Evolutionary conservation across 106 monocot species (phyloP).

Genomic region (Hemerocallis citrina): DNA sequence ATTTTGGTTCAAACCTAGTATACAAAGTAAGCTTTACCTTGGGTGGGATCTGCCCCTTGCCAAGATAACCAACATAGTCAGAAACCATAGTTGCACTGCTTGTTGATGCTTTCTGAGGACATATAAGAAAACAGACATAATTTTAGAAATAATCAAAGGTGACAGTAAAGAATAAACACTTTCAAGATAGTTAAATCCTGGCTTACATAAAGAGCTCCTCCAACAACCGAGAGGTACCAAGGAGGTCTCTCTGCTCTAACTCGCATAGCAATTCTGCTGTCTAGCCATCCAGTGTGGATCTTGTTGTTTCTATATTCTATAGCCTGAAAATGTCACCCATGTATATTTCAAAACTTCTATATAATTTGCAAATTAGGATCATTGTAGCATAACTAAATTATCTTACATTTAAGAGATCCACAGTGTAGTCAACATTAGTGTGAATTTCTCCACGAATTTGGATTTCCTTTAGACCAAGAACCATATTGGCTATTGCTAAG

Average conservation of each 20-base stretch:
- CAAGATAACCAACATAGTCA: slow-evolving; percentile 96
- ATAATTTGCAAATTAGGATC: neutral
- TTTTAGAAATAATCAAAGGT: neutral
- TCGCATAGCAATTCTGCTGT: slow-evolving; percentile 97
- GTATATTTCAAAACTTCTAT: neutral
- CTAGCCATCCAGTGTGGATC: slow-evolving; percentile 97
- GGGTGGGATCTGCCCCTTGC: slow-evolving; percentile 91
- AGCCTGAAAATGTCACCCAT: slow-evolving; percentile 35
- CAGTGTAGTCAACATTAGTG: slow-evolving; percentile 95
- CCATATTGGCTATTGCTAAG: slow-evolving; percentile 95
- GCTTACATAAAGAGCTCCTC: slow-evolving; percentile 95
- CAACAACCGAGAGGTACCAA: slow-evolving; percentile 98
- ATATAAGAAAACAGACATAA: neutral
- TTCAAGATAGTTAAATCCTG: slow-evolving; percentile 3
- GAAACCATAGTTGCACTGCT: slow-evolving; percentile 82
- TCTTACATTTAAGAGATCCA: slow-evolving; percentile 93
- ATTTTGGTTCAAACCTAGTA: neutral
- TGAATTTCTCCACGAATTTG: slow-evolving; percentile 97
- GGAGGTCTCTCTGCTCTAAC: slow-evolving; percentile 99
- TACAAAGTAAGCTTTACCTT: slow-evolving; percentile 33
- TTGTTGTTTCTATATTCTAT: slow-evolving; percentile 94
- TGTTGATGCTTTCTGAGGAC: slow-evolving; percentile 85
- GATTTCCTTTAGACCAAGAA: slow-evolving; percentile 93
- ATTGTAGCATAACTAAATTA: too few species aligned
- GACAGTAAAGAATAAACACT: neutral